Conservation (phyloP, 768 basidiomycete genomes). For the Lanmaoa pseudosensibilis region DNA sequence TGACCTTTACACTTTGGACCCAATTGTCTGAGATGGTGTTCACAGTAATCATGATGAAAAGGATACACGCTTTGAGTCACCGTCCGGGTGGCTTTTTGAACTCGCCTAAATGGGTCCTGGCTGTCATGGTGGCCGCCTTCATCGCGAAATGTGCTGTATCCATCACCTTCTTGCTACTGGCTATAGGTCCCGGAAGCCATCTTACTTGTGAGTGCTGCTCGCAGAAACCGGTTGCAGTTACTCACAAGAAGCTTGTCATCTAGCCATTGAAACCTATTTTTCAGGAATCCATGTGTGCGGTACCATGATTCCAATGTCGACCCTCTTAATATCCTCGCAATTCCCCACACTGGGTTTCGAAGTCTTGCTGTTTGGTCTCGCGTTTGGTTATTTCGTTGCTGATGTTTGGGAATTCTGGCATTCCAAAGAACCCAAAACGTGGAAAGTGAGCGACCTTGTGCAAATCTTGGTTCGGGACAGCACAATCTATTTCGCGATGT, state of each 20-base stretch:
- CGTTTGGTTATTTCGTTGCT: conserved; percentile 7
- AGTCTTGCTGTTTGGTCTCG: conserved; percentile 14
- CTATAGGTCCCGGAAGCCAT: conserved; percentile 10
- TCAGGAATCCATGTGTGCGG: conserved; percentile 2
- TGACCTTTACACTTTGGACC: neutral
- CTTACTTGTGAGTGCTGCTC: conserved; percentile 3
- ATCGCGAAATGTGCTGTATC: conserved; percentile 5
- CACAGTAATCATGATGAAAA: conserved; percentile 23
- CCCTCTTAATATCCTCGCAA: neutral
- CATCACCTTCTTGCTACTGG: conserved; percentile 10
- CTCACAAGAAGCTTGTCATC: neutral
- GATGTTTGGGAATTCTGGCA: conserved; percentile 8
- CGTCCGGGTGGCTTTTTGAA: conserved; percentile 2
- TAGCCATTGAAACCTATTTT: neutral
- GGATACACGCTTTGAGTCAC: conserved; percentile 15
- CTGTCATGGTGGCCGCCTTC: conserved; percentile 3
- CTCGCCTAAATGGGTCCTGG: conserved; percentile 6
- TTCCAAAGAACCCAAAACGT: neutral
- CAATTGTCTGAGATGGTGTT: neutral
- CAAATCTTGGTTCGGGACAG: conserved; percentile 20
- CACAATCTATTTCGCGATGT: conserved; percentile 22
- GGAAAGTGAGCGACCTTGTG: conserved; percentile 9
- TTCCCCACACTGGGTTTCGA: conserved; percentile 17
- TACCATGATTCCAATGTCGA: neutral
- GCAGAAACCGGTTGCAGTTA: neutral